Evolutionary conservation across 805 yeast species (phyloP), one percentile per base, ranked within the genome.

Genomic region (Wickerhamiella brachini): DNA sequence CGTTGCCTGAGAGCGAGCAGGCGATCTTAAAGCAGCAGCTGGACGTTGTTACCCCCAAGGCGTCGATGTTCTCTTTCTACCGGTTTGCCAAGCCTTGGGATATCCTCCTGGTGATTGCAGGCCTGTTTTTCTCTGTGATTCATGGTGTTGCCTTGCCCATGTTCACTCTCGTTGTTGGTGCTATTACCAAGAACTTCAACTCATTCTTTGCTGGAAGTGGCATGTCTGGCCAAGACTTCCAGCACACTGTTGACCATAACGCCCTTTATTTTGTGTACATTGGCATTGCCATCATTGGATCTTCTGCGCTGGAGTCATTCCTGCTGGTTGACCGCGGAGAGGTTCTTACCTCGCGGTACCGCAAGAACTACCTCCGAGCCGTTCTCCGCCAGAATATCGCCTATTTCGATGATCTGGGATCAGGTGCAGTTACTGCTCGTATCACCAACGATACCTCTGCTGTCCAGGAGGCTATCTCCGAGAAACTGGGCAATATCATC

Each of bases 371-470:
- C 51, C 57, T 70, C 29, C 55, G 58, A 47, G 67, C 72, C 1
- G 59, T 68, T 12, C 57, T 70, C 45, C 60, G 70, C 39, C 73
- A 70, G 53, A 70, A 70, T 46, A 64, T 70, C 42, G 74, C 68
- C 18, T 71, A 64, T 51, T 71, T 70, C 51, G 73, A 70, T 54
- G 61, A 63, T 41, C 58, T 70, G n/a, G 73, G 73, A 15, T 61
- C 71, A 15, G 73, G 73, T 13, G 70, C 67, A 49, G 69, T 70
- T 38, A 68, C 73, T n/a, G 66, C 71, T 12, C 66, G 73, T n/a
- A 70, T 70, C 58, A 65, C 71, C 37, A 65, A 67, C 18, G 73
- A 69, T 48, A 69, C 72, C 15, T 61, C 63, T 21, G 54, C 63
- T 42, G 63, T 70, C 39, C 73, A 71, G 54, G 73, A 68, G 41